phyloP scores from a whole-genome alignment of 352 stramenopile genomes.

The Globisporangium lucens region DNA sequence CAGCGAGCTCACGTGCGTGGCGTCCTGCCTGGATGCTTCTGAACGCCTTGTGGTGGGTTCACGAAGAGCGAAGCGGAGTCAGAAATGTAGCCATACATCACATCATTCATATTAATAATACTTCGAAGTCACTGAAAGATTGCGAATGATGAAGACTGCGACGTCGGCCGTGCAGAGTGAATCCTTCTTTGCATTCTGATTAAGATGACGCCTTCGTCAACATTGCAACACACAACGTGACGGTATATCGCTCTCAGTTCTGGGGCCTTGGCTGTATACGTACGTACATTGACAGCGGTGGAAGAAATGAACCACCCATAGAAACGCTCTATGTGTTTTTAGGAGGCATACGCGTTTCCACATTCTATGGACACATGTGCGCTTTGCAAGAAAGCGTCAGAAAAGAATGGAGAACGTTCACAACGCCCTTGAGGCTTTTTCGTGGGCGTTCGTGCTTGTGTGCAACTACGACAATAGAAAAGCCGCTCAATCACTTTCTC shows the following conservation, averaged over 20 bases:
- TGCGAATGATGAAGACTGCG: not conserved
- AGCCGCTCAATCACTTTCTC: too few species aligned
- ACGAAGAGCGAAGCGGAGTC: not conserved
- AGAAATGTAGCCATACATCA: slow-evolving; percentile 3
- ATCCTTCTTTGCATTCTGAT: not conserved
- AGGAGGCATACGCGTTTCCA: not conserved
- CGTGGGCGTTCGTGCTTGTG: not conserved
- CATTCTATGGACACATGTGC: not conserved
- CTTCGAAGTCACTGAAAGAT: not conserved
- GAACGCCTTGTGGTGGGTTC: not conserved
- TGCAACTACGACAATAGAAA: not conserved
- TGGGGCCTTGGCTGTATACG: not conserved
- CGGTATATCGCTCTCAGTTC: not conserved
- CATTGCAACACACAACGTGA: not conserved
- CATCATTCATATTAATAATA: too few species aligned
- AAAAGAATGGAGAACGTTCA: not conserved
- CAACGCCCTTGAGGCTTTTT: not conserved
- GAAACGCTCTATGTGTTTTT: too few species aligned
- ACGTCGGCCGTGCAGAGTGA: not conserved
- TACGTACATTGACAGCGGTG: too few species aligned
- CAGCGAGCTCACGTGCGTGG: not conserved
- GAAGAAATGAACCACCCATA: too few species aligned
- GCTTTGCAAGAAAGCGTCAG: not conserved
- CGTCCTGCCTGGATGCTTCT: not conserved
- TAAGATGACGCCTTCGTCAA: not conserved